Percentiles rank a stretch among this genome's conserved stretches.
Evolutionary conservation across 805 yeast genomes (phyloP).

Genomic region (Cyberlindnera xishuangbannaensis): DNA sequence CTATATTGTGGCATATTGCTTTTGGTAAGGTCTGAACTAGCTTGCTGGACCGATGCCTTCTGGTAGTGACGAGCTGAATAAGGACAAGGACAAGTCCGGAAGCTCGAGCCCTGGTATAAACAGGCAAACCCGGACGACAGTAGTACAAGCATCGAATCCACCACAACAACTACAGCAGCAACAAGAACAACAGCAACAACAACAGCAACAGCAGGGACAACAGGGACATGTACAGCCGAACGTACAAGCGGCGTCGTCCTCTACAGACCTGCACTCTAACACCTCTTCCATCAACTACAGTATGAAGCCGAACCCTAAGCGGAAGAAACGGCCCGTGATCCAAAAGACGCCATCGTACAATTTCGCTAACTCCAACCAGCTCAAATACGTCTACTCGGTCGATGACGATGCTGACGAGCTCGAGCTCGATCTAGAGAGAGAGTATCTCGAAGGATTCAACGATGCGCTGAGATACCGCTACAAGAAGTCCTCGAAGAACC

Average conservation of each 20-base stretch:
- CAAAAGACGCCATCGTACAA: constrained; percentile 19
- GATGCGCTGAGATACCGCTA: constrained; percentile 57
- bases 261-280: constrained; percentile 11
- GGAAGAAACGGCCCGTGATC: constrained; percentile 21
- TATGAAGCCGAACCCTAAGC: constrained; percentile 4
- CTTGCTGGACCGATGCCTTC: too few species aligned
- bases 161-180: too few species aligned
- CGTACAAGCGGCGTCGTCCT: constrained; percentile 2
- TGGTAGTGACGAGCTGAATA: too few species aligned
- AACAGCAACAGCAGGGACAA: too few species aligned
- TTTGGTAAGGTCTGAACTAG: too few species aligned
- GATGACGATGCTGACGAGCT: constrained; percentile 78
- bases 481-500: constrained; percentile 27
- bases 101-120: constrained; percentile 1
- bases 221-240: background rate
- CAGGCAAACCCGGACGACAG: background rate
- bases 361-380: constrained; percentile 7
- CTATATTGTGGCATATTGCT: too few species aligned
- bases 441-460: constrained; percentile 65
- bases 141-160: too few species aligned
- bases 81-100: constrained; percentile 1
- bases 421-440: constrained; percentile 50
- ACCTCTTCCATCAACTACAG: constrained; percentile 14
- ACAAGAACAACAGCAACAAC: too few species aligned
- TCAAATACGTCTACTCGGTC: constrained; percentile 55